phyloP scores from a whole-genome alignment of 345 rosid genomes.

The Rhizophora apiculata region DNA sequence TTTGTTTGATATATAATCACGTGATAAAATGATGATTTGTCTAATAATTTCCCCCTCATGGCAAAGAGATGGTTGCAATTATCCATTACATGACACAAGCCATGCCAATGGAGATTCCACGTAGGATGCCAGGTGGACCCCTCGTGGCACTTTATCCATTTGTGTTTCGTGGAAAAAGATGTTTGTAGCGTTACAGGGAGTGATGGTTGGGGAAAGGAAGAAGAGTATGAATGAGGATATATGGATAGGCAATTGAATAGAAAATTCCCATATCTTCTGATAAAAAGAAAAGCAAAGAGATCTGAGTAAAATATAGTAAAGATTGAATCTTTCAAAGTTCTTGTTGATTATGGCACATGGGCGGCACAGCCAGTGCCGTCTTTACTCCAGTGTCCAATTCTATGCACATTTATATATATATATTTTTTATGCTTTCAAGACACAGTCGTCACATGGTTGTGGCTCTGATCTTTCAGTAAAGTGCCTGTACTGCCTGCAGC shows the following conservation, averaged over 20 bases:
- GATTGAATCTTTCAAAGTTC: background rate
- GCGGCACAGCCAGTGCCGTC: constrained; percentile 31
- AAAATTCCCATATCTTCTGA: constrained; percentile 14
- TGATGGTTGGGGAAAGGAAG: background rate
- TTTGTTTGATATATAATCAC: too few relatives aligned
- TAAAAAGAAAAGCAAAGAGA: background rate
- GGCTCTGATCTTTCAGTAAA: background rate
- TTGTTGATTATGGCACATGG: constrained; percentile 33
- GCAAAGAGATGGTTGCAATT: constrained; percentile 21
- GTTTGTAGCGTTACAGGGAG: background rate
- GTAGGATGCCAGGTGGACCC: constrained; percentile 45
- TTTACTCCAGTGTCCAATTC: constrained; percentile 6
- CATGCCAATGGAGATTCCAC: constrained; percentile 16
- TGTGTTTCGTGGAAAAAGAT: constrained; percentile 15
- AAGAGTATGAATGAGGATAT: constrained; percentile 9
- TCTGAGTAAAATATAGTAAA: background rate
- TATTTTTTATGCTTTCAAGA: background rate
- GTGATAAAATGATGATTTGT: too few relatives aligned
- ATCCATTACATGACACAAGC: constrained; percentile 20
- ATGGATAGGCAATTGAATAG: background rate
- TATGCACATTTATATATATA: background rate
- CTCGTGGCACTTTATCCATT: constrained; percentile 49
- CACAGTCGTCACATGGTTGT: background rate
- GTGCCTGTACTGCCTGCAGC: background rate
- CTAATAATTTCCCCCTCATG: background rate